Conservation (phyloP, 768 basidiomycete genomes). For the Leccinum subgranulosum region DNA sequence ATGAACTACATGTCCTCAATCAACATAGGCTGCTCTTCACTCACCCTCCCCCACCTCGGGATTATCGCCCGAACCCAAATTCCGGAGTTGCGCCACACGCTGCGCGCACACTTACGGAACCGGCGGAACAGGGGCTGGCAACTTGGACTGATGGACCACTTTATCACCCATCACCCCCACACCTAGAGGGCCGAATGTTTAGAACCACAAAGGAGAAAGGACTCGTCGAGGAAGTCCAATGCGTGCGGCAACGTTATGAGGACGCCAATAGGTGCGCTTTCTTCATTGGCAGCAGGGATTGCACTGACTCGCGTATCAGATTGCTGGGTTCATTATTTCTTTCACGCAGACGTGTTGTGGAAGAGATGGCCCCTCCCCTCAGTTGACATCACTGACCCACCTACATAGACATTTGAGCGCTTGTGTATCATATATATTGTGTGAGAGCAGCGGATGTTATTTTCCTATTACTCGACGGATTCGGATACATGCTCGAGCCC, state of each 20-base stretch:
- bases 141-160: constrained; percentile 4
- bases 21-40: constrained; percentile 56
- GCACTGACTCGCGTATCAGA: constrained; percentile 35
- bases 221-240: constrained; percentile 38
- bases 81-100: background rate
- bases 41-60: constrained; percentile 10
- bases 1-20: constrained; percentile 66
- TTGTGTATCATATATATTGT: background rate
- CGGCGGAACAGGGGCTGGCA: background rate
- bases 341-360: constrained; percentile 45
- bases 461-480: constrained; percentile 10
- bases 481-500: constrained; percentile 28
- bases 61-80: constrained; percentile 4
- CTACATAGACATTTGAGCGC: background rate
- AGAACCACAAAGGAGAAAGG: constrained; percentile 11
- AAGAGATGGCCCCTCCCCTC: constrained; percentile 2
- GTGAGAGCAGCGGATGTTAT: background rate
- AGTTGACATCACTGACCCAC: constrained; percentile 1
- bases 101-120: background rate
- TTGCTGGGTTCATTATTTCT: constrained; percentile 63
- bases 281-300: background rate
- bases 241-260: constrained; percentile 60
- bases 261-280: constrained; percentile 55
- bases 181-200: background rate
- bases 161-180: background rate